Evolutionary conservation across 2,329 filamentous ascomycete species (phyloP).

Genomic region (Chrysoporthe puriensis): DNA sequence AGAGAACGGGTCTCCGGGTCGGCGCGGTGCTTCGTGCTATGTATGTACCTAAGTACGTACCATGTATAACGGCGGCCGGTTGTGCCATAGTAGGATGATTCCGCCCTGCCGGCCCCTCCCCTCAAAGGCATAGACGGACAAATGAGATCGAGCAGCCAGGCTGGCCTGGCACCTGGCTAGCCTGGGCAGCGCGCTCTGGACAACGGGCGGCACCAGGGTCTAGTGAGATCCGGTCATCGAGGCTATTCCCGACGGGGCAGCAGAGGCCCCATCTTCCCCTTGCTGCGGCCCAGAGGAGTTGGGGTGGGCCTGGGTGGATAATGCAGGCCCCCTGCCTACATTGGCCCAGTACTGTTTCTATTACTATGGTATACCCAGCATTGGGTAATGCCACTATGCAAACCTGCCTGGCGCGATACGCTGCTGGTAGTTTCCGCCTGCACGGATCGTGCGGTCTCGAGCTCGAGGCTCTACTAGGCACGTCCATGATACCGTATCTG

Average conservation of each 20-base stretch:
- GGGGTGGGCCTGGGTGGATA: no score
- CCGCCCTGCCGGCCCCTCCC: no score
- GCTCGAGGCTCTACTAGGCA: not conserved
- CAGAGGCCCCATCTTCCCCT: not conserved
- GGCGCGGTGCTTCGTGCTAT: no score
- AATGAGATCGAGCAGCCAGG: not conserved
- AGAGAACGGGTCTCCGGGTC: no score
- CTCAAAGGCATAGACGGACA: not conserved
- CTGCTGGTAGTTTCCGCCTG: not conserved
- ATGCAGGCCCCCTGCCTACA: no score
- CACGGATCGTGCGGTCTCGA: not conserved
- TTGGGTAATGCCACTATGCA: not conserved
- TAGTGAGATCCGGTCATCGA: slow-evolving; percentile 4
- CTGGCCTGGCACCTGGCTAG: not conserved
- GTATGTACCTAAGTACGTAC: no score
- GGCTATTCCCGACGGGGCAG: not conserved
- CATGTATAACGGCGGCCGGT: no score
- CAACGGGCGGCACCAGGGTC: not conserved
- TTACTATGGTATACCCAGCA: not conserved
- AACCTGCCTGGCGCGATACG: not conserved
- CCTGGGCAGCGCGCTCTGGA: slow-evolving; percentile 5
- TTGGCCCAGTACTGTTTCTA: not conserved
- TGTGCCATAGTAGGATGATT: no score
- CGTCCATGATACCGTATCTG: not conserved
- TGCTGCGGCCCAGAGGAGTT: not conserved